A percentile compares a stretch with the other conserved stretches of the same genome.
Conservation (phyloP, 352 stramenopile genomes). For the Pythium monospermum region DNA sequence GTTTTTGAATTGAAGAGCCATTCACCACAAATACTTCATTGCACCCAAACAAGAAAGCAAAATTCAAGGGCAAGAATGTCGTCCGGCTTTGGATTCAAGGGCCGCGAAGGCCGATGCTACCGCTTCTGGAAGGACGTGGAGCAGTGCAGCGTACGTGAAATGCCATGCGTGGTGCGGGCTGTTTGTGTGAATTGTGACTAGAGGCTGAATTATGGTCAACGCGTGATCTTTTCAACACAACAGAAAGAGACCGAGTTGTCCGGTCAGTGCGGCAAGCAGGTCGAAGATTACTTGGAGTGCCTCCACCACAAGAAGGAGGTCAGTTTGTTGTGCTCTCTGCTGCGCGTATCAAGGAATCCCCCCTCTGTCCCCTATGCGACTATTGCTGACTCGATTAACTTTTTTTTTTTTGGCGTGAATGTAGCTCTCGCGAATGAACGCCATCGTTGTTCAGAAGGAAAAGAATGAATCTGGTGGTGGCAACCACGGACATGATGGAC, state of each 20-base stretch:
- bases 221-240: no score
- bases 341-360: no score
- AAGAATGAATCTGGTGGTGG: slow-evolving; percentile 47
- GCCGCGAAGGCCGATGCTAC: slow-evolving; percentile 90
- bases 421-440: slow-evolving; percentile 83
- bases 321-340: no score
- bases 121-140: slow-evolving; percentile 93
- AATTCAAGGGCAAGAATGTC: slow-evolving; percentile 62
- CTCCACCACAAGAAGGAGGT: slow-evolving; percentile 95
- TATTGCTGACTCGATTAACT: neutral
- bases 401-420: neutral
- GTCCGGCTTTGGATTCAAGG: slow-evolving; percentile 93
- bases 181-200: no score
- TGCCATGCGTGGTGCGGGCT: no score
- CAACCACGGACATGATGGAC: slow-evolving; percentile 29
- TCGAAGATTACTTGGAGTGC: slow-evolving; percentile 95
- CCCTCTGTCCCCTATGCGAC: no score
- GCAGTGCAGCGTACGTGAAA: slow-evolving; percentile 90
- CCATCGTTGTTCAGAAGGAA: slow-evolving; percentile 73
- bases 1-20: slow-evolving; percentile 9
- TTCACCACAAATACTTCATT: neutral
- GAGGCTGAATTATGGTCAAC: no score
- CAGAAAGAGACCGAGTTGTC: slow-evolving; percentile 81
- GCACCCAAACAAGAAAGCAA: no score
- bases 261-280: slow-evolving; percentile 77